Evolutionary conservation across 176 grass and related monocot species (phyloP).

Genomic region (Tuctoria greenei): DNA sequence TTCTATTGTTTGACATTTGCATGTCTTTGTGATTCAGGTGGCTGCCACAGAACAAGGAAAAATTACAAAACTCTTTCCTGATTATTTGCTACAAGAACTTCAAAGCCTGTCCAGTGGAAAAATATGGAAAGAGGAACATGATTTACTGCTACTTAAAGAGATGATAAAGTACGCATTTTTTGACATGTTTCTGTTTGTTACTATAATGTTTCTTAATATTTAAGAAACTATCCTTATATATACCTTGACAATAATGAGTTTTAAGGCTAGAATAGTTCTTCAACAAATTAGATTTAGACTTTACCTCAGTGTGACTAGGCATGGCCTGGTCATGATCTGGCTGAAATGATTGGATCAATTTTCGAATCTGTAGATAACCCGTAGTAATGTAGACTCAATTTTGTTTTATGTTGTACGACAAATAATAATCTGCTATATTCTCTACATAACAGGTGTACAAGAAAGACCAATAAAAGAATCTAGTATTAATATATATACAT

Average conservation of each 20-base stretch:
- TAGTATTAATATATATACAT: background rate
- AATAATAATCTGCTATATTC: background rate
- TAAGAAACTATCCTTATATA: constrained; percentile 26
- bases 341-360: constrained; percentile 7
- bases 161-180: constrained; percentile 62
- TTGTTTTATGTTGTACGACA: background rate
- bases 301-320: background rate
- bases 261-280: constrained; percentile 21
- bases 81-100: constrained; percentile 62
- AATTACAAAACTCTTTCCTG: constrained; percentile 53
- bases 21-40: constrained; percentile 43
- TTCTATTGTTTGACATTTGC: constrained; percentile 14
- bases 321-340: background rate
- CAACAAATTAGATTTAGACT: constrained; percentile 11
- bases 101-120: constrained; percentile 62
- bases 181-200: constrained; percentile 27
- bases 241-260: constrained; percentile 25
- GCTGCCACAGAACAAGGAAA: constrained; percentile 47
- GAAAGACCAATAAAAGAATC: background rate
- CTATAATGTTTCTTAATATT: background rate
- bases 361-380: background rate
- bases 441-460: background rate
- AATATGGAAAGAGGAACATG: constrained; percentile 73
- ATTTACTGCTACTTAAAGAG: constrained; percentile 69
- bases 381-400: constrained; percentile 1